Evolutionary conservation across 2,329 filamentous ascomycete genomes (phyloP).

Genomic region (Sporothrix luriei): DNA sequence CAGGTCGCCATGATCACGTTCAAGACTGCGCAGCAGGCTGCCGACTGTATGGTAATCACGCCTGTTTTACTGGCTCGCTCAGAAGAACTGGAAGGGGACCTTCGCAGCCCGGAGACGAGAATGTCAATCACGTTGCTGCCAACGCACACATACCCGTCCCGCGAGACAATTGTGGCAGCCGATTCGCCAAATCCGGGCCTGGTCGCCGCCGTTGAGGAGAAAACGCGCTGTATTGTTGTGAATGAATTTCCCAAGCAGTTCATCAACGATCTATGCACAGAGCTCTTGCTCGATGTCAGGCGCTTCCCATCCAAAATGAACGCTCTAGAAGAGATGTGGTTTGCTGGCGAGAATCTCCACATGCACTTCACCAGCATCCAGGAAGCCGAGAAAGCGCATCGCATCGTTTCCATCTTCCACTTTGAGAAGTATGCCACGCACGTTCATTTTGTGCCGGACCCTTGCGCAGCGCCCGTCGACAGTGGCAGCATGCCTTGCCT

Average conservation of each 20-base stretch:
- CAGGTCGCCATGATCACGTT: slow-evolving; percentile 34
- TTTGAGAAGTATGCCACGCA: slow-evolving; percentile 30
- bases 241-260: slow-evolving; percentile 31
- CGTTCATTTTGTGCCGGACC: slow-evolving; percentile 29
- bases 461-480: slow-evolving; percentile 15
- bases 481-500: neutral
- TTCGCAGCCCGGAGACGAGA: neutral
- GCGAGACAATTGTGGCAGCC: neutral
- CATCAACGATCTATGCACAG: slow-evolving; percentile 31
- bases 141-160: slow-evolving; percentile 32
- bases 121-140: slow-evolving; percentile 24
- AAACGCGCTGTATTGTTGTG: slow-evolving; percentile 33
- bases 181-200: neutral
- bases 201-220: neutral
- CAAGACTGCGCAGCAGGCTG: slow-evolving; percentile 29
- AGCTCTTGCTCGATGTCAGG: slow-evolving; percentile 27
- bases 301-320: slow-evolving; percentile 7
- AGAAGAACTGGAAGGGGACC: neutral
- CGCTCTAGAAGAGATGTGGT: slow-evolving; percentile 35
- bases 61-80: neutral
- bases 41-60: neutral
- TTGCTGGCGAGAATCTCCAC: slow-evolving; percentile 27
- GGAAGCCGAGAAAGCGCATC: slow-evolving; percentile 30
- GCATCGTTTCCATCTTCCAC: slow-evolving; percentile 28
- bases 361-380: slow-evolving; percentile 35